phyloP scores from a whole-genome alignment of 2,329 filamentous ascomycete genomes.

The Coniochaeta sp. region DNA sequence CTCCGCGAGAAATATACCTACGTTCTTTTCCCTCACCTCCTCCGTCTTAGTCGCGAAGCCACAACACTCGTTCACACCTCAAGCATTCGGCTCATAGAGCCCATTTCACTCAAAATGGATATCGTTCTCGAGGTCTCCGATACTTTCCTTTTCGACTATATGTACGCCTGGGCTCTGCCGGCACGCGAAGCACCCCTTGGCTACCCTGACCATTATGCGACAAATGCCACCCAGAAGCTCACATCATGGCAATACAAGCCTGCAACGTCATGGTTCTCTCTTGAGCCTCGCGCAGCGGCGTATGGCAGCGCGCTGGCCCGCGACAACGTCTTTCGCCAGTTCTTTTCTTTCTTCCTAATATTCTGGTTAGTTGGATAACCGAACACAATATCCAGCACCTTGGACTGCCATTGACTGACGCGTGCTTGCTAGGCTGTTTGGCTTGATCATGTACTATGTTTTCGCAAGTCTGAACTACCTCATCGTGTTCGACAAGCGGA shows the following conservation, averaged over 20 bases:
- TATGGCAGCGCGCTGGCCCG: conserved; percentile 72
- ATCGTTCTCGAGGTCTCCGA: conserved; percentile 82
- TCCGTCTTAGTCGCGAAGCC: not conserved
- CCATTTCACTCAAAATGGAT: conserved; percentile 59
- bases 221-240: conserved; percentile 50
- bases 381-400: not conserved
- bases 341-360: conserved; percentile 69
- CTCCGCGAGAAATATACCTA: not conserved
- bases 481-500: conserved; percentile 87
- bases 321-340: conserved; percentile 71
- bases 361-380: conserved; percentile 58
- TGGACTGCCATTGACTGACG: not conserved
- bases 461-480: conserved; percentile 78
- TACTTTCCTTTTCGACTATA: conserved; percentile 70
- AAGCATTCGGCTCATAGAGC: not conserved
- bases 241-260: conserved; percentile 65
- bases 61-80: not conserved
- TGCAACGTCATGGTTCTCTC: conserved; percentile 59
- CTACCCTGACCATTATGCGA: conserved; percentile 36
- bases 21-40: not conserved
- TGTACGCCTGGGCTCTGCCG: conserved; percentile 69
- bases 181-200: conserved; percentile 45
- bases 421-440: conserved; percentile 66
- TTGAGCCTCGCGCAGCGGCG: conserved; percentile 67
- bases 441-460: conserved; percentile 74